Conservation (phyloP, 164 flowering plant genomes). For the Magnolia officinalis region DNA sequence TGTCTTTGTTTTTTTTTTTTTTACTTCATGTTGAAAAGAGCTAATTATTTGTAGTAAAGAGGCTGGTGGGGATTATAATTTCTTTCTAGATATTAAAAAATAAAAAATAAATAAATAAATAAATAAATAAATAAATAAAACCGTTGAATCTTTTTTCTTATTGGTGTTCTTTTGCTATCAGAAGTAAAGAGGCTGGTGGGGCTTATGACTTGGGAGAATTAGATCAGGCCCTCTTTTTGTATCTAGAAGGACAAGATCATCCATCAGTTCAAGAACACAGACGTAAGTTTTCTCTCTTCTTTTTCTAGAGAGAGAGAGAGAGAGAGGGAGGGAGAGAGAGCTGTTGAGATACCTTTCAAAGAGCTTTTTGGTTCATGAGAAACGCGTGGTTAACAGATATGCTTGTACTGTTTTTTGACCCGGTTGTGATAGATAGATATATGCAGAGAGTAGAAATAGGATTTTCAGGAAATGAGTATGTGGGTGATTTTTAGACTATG, state of each 20-base stretch:
- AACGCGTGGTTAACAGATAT: conserved; percentile 41
- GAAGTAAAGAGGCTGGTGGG: conserved; percentile 52
- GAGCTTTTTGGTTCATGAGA: conserved; percentile 34
- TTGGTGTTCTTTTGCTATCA: conserved; percentile 16
- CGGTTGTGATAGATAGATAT: conserved; percentile 11
- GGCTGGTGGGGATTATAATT: not conserved
- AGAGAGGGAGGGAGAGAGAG: not conserved
- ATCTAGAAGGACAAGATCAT: conserved; percentile 74
- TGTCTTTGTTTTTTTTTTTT: not conserved
- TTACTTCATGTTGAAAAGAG: not conserved
- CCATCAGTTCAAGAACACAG: conserved; percentile 51
- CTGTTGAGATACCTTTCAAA: not conserved
- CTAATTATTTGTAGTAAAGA: not conserved
- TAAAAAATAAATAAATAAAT: too few relatives aligned
- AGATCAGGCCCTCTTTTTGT: conserved; percentile 93
- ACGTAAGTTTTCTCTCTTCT: conserved; percentile 32
- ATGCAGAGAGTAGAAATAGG: conserved; percentile 1
- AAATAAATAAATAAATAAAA: too few relatives aligned
- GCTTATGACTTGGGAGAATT: conserved; percentile 90
- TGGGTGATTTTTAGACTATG: conserved; percentile 18
- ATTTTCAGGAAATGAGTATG: not conserved
- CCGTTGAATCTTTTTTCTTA: not conserved
- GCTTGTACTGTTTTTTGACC: conserved; percentile 59
- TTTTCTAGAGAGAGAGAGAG: not conserved
- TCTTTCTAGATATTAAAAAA: not conserved